Conservation (phyloP, 2,329 filamentous ascomycete genomes). For the Xylariaceae sp. region DNA sequence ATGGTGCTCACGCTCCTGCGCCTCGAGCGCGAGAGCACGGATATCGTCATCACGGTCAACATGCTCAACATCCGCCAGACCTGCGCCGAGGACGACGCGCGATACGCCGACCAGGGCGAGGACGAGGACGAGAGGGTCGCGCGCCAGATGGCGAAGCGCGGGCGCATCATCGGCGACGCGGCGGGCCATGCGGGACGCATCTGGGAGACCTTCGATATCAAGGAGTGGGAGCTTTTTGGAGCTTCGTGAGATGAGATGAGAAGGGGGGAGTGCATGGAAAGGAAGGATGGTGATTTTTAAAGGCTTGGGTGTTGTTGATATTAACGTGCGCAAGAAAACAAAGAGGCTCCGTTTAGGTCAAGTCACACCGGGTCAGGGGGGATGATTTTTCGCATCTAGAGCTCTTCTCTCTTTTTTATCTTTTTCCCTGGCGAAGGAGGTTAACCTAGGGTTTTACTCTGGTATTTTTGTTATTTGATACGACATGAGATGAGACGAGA, state of each 20-base stretch:
- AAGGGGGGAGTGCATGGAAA: not conserved
- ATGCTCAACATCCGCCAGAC: slow-evolving; percentile 65
- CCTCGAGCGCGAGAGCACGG: slow-evolving; percentile 68
- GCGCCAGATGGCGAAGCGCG: slow-evolving; percentile 58
- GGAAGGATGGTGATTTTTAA: not conserved
- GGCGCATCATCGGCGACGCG: slow-evolving; percentile 61
- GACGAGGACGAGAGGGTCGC: slow-evolving; percentile 70
- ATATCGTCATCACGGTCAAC: slow-evolving; percentile 81
- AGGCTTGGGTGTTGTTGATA: too few relatives aligned
- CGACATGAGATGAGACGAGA: too few relatives aligned
- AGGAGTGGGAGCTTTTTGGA: slow-evolving; percentile 73
- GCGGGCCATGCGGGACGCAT: slow-evolving; percentile 64
- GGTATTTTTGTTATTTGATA: too few relatives aligned
- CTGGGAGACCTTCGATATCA: slow-evolving; percentile 68
- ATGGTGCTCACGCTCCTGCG: slow-evolving; percentile 74
- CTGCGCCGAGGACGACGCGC: not conserved
- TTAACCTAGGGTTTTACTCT: too few relatives aligned
- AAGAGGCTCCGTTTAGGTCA: too few relatives aligned
- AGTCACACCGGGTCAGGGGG: too few relatives aligned
- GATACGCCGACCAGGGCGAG: slow-evolving; percentile 41
- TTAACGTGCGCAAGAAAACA: too few relatives aligned
- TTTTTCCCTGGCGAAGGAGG: too few relatives aligned
- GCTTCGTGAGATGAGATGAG: slow-evolving; percentile 26
- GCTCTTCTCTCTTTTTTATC: too few relatives aligned
- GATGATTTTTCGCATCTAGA: too few relatives aligned